Percentiles rank a stretch among this genome's conserved stretches.
Evolutionary conservation across 768 basidiomycete genomes (phyloP).

Genomic region (Cubamyces sp.): DNA sequence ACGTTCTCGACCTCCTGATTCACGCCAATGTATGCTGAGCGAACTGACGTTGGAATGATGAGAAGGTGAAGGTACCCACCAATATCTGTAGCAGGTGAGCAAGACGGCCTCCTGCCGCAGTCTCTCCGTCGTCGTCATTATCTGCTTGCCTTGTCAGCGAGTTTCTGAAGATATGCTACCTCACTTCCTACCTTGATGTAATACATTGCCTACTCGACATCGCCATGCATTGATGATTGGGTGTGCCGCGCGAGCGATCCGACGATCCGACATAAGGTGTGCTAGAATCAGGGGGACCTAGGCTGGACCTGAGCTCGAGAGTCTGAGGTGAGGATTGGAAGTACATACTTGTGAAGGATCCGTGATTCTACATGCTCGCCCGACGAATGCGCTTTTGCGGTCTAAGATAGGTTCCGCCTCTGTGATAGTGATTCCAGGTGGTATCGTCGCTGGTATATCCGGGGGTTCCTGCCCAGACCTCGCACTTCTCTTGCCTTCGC

Average conservation of each 20-base stretch:
- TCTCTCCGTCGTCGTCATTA: conserved; percentile 95
- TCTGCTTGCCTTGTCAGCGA: conserved; percentile 48
- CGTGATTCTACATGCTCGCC: conserved; percentile 79
- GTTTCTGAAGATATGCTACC: not conserved
- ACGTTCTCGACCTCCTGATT: conserved; percentile 78
- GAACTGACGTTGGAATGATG: not conserved
- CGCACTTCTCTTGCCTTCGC: conserved; percentile 17
- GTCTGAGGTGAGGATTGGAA: not conserved
- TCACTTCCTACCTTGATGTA: conserved; percentile 68
- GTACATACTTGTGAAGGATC: conserved; percentile 71
- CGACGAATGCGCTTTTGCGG: conserved; percentile 84
- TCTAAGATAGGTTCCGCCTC: conserved; percentile 83
- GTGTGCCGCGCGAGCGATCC: conserved; percentile 75
- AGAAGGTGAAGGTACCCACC: conserved; percentile 44
- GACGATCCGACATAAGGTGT: conserved; percentile 69
- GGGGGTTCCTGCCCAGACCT: conserved; percentile 14
- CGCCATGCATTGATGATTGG: conserved; percentile 85
- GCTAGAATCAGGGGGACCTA: conserved; percentile 73
- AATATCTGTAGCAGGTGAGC: conserved; percentile 91
- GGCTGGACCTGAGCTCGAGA: conserved; percentile 9
- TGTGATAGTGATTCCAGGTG: conserved; percentile 66
- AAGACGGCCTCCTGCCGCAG: conserved; percentile 87
- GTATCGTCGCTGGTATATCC: conserved; percentile 40
- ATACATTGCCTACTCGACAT: conserved; percentile 64
- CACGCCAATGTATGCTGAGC: not conserved